Conservation (phyloP, 2,329 filamentous ascomycete species). For the Alternaria gansuensis region DNA sequence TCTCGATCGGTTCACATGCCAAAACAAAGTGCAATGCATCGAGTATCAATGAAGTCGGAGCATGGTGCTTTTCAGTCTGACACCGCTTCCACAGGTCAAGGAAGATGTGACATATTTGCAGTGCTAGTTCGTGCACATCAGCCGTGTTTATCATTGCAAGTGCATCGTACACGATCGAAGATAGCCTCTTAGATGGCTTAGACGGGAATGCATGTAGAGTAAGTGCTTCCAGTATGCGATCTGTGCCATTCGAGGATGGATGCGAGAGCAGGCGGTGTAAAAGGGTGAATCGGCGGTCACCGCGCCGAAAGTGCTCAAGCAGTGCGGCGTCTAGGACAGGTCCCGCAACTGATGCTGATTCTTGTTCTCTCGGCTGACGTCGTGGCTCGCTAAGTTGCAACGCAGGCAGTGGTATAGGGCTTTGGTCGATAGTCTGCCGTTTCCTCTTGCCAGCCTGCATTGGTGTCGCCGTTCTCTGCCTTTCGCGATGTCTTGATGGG, state of each 20-base stretch:
- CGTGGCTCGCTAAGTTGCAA: constrained; percentile 59
- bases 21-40: constrained; percentile 71
- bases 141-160: constrained; percentile 64
- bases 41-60: constrained; percentile 71
- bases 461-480: constrained; percentile 65
- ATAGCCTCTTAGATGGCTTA: constrained; percentile 62
- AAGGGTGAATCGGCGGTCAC: constrained; percentile 54
- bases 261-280: constrained; percentile 73
- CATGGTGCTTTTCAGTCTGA: constrained; percentile 68
- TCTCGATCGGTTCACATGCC: constrained; percentile 66
- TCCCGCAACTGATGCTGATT: constrained; percentile 22
- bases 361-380: constrained; percentile 52
- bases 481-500: constrained; percentile 60
- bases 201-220: constrained; percentile 72
- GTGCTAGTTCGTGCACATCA: constrained; percentile 64
- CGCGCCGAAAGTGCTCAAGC: constrained; percentile 50
- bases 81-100: constrained; percentile 75
- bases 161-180: constrained; percentile 72
- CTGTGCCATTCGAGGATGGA: constrained; percentile 62
- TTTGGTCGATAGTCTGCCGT: constrained; percentile 67
- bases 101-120: constrained; percentile 71
- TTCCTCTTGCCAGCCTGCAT: constrained; percentile 74
- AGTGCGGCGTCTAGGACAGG: constrained; percentile 41
- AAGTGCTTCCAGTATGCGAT: constrained; percentile 73
- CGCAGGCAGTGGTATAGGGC: constrained; percentile 65